These are phyloP conservation scores for Pythium scleroteichum DNA, from an alignment of 352 stramenopile species.

Conservation along the genomic window DNA sequence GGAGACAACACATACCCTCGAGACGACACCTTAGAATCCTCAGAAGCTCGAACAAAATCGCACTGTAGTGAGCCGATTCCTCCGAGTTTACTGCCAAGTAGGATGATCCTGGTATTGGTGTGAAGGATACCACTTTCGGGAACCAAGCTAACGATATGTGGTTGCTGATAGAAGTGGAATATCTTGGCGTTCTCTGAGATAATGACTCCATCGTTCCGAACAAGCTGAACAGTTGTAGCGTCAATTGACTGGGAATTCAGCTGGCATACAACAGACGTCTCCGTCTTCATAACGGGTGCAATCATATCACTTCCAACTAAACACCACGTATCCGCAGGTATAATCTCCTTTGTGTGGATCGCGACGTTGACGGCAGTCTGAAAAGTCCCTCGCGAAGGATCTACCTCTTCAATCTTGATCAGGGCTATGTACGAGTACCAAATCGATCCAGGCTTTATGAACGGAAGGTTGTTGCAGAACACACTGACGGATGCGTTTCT, in stretches of 20 bases:
- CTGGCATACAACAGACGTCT: constrained; percentile 1
- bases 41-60: constrained; percentile 4
- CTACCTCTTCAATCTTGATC: constrained; percentile 14
- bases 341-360: background rate
- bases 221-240: constrained; percentile 8
- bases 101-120: constrained; percentile 14
- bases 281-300: background rate
- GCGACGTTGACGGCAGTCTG: background rate
- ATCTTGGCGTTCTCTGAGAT: constrained; percentile 25
- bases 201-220: constrained; percentile 2
- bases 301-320: constrained; percentile 7
- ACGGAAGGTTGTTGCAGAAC: constrained; percentile 1
- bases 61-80: constrained; percentile 14
- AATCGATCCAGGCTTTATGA: background rate
- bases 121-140: constrained; percentile 21
- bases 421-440: constrained; percentile 16
- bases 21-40: constrained; percentile 3
- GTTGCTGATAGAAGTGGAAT: constrained; percentile 23
- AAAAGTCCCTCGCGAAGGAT: constrained; percentile 5
- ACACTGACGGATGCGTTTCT: constrained; percentile 16
- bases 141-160: constrained; percentile 2
- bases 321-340: constrained; percentile 6
- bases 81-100: constrained; percentile 16
- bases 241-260: constrained; percentile 3
- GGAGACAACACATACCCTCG: constrained; percentile 9